Evolutionary conservation across 352 stramenopile species (phyloP).

Genomic region (Globisporangium iwayamae): DNA sequence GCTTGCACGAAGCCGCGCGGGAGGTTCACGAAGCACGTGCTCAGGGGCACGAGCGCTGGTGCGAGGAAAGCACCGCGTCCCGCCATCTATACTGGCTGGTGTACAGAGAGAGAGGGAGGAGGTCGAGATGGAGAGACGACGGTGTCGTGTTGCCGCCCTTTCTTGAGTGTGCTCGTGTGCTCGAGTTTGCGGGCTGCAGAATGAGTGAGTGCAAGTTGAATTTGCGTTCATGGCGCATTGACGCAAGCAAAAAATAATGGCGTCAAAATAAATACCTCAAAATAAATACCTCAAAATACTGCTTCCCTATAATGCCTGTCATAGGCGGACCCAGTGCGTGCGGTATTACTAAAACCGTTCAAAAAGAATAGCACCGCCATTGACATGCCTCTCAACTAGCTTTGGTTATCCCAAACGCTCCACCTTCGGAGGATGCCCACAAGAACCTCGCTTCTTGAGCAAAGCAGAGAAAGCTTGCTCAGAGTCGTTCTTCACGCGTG

Average conservation of each 20-base stretch:
- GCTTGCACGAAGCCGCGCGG: slow-evolving; percentile 59
- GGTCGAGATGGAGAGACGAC: background rate
- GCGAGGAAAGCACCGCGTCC: slow-evolving; percentile 58
- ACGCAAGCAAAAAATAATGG: background rate
- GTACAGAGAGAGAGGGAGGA: background rate
- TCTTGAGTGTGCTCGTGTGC: background rate
- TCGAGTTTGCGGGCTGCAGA: background rate
- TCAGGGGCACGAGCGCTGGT: slow-evolving; percentile 52
- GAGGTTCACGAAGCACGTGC: slow-evolving; percentile 74
- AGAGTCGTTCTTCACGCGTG: no score
- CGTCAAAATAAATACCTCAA: no score
- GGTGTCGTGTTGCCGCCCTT: background rate
- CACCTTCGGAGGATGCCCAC: no score
- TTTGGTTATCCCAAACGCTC: no score
- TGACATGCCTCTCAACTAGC: no score
- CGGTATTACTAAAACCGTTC: no score
- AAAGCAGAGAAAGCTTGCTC: no score
- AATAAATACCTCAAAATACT: no score
- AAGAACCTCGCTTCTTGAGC: no score
- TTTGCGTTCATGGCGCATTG: background rate
- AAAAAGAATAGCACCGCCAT: no score
- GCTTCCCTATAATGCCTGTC: no score
- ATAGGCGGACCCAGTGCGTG: no score
- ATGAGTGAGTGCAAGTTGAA: background rate
- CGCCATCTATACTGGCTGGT: slow-evolving; percentile 14